Evolutionary conservation across 177 flowering plant species (phyloP).

Genomic region (Vitis hybrid): DNA sequence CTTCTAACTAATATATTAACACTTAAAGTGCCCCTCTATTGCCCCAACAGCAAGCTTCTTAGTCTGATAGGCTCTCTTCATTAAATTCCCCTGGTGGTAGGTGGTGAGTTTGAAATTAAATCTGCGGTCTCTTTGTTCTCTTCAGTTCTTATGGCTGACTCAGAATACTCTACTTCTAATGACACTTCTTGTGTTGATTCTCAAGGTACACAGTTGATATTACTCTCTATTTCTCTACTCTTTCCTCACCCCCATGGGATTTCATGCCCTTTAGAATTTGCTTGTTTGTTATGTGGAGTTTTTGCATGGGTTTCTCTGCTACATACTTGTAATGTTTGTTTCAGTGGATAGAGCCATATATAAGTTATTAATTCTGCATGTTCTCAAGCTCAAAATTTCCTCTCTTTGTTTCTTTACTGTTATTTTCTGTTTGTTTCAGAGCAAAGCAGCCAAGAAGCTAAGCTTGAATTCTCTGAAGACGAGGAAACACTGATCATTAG

Average conservation of each 20-base stretch:
- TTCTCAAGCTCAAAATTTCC: neutral
- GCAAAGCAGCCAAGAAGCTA: conserved; percentile 25
- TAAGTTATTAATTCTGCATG: neutral
- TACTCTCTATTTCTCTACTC: neutral
- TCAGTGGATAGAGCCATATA: too few species aligned
- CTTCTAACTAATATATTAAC: neutral
- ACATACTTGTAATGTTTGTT: too few species aligned
- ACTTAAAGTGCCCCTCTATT: conserved; percentile 2
- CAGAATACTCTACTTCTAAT: conserved; percentile 24
- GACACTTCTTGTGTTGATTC: conserved; percentile 10
- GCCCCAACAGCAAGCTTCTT: neutral
- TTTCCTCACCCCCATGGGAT: too few species aligned
- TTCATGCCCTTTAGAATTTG: too few species aligned
- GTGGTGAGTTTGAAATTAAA: too few species aligned
- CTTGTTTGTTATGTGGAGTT: too few species aligned
- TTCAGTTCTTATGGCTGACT: conserved; percentile 20
- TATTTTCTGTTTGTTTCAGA: conserved; percentile 14
- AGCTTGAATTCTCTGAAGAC: conserved; percentile 43
- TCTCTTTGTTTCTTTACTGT: neutral
- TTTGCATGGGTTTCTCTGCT: too few species aligned
- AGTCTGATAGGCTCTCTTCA: too few species aligned
- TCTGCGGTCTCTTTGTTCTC: too few species aligned
- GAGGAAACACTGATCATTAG: conserved; percentile 44
- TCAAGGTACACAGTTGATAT: conserved; percentile 13
- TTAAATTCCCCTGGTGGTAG: too few species aligned